These are phyloP conservation scores for Chalciporus piperatus DNA, from an alignment of 768 basidiomycete genomes.

Conservation along the genomic window DNA sequence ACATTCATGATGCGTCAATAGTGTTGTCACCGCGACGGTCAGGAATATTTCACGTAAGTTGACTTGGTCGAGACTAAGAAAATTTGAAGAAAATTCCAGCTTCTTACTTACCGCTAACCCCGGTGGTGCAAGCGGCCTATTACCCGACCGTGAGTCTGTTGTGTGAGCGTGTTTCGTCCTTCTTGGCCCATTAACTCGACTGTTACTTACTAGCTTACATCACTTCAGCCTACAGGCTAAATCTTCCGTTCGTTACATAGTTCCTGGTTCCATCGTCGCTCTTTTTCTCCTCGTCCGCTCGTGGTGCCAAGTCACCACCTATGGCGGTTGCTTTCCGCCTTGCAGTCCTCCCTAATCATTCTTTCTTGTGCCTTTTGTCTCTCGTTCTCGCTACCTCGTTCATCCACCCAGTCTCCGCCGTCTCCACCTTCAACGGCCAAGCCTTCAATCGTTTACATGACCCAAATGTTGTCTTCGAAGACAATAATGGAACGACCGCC, in stretches of 20 bases:
- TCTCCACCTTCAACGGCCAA: conserved; percentile 4
- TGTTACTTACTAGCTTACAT: conserved; percentile 12
- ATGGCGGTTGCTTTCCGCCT: conserved; percentile 26
- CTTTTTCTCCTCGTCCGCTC: conserved; percentile 9
- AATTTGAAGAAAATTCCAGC: too few species aligned
- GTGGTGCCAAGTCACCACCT: conserved; percentile 15
- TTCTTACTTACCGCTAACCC: too few species aligned
- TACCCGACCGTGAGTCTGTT: too few species aligned
- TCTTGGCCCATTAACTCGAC: background rate
- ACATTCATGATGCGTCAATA: too few species aligned
- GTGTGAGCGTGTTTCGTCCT: background rate
- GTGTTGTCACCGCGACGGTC: conserved; percentile 12
- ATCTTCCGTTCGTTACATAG: conserved; percentile 14
- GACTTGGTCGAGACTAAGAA: background rate
- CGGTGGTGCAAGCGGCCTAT: too few species aligned
- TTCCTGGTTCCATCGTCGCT: conserved; percentile 4
- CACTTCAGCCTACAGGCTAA: background rate
- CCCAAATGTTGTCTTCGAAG: conserved; percentile 29
- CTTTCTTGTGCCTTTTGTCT: conserved; percentile 14
- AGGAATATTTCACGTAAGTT: conserved; percentile 12
- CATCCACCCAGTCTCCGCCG: conserved; percentile 9
- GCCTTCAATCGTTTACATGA: conserved; percentile 25
- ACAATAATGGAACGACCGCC: conserved; percentile 34
- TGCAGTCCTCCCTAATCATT: conserved; percentile 6
- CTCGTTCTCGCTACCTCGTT: conserved; percentile 13